Conservation (phyloP, 805 yeast genomes). For the Yamadazyma scolyti region DNA sequence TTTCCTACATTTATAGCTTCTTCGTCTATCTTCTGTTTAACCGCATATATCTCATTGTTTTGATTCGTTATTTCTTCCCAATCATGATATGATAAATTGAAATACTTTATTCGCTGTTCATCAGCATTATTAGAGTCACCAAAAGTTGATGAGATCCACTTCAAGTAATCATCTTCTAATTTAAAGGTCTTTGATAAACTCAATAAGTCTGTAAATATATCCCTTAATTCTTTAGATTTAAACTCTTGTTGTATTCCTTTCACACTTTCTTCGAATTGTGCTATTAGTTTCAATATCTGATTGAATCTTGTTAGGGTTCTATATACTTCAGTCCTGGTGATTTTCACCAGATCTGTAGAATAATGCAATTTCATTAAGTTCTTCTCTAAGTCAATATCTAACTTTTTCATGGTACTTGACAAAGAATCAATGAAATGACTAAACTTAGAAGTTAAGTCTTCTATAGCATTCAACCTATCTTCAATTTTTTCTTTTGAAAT, state of each 20-base stretch:
- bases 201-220: conserved; percentile 36
- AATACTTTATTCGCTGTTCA: conserved; percentile 43
- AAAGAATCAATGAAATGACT: conserved; percentile 33
- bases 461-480: conserved; percentile 58
- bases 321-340: conserved; percentile 30
- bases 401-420: conserved; percentile 18
- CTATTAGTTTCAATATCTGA: conserved; percentile 21
- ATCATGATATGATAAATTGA: conserved; percentile 29
- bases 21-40: conserved; percentile 45
- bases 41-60: conserved; percentile 32
- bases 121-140: conserved; percentile 46
- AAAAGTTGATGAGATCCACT: conserved; percentile 49
- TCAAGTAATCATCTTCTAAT: conserved; percentile 31
- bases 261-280: conserved; percentile 30
- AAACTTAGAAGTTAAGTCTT: conserved; percentile 22
- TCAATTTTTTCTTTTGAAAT: conserved; percentile 50
- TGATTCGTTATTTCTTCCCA: conserved; percentile 39
- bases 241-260: conserved; percentile 22
- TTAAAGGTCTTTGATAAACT: conserved; percentile 22
- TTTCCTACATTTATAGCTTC: conserved; percentile 50
- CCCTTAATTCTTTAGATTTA: conserved; percentile 29
- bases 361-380: conserved; percentile 36
- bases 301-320: conserved; percentile 25
- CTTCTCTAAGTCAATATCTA: conserved; percentile 31
- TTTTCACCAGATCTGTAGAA: conserved; percentile 22